Evolutionary conservation across 352 stramenopile species (phyloP).

Genomic region (Globisporangium nunn): DNA sequence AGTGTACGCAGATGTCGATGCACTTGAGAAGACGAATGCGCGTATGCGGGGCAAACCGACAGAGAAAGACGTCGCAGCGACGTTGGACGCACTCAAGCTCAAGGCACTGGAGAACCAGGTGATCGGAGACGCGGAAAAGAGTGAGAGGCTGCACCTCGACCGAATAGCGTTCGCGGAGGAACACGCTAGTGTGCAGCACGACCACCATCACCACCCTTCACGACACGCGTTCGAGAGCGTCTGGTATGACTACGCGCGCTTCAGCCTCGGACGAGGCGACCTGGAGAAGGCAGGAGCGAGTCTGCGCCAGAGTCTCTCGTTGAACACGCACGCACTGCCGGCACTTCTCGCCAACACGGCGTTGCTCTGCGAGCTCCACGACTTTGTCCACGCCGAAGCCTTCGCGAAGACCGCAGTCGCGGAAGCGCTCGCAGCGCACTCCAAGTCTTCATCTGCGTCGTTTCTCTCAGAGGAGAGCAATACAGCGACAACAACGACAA

Average conservation of each 20-base stretch:
- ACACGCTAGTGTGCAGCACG: slow-evolving; percentile 1
- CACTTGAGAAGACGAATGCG: slow-evolving; percentile 27
- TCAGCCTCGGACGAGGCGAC: slow-evolving; percentile 37
- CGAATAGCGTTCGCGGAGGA: slow-evolving; percentile 52
- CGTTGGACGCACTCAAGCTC: slow-evolving; percentile 31
- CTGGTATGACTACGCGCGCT: slow-evolving; percentile 65
- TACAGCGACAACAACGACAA: no score
- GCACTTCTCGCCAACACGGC: slow-evolving; percentile 44
- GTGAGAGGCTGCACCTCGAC: slow-evolving; percentile 55
- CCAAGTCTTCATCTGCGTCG: slow-evolving; percentile 1
- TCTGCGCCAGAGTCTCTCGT: slow-evolving; percentile 49
- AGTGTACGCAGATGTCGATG: slow-evolving; percentile 32
- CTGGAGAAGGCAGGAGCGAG: slow-evolving; percentile 48
- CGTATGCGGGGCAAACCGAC: slow-evolving; percentile 14
- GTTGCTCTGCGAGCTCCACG: slow-evolving; percentile 50
- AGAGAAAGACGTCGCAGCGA: slow-evolving; percentile 17
- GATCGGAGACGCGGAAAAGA: slow-evolving; percentile 58
- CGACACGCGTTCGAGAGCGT: slow-evolving; percentile 19
- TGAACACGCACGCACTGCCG: slow-evolving; percentile 31
- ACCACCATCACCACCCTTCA: slow-evolving; percentile 3
- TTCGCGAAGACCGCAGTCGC: slow-evolving; percentile 38
- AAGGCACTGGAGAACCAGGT: slow-evolving; percentile 67
- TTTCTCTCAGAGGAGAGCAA: neutral
- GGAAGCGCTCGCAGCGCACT: slow-evolving; percentile 16
- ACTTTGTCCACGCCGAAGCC: slow-evolving; percentile 34